Conservation (phyloP, 1,284 basidiomycete genomes). For the Inonotus hispidus region DNA sequence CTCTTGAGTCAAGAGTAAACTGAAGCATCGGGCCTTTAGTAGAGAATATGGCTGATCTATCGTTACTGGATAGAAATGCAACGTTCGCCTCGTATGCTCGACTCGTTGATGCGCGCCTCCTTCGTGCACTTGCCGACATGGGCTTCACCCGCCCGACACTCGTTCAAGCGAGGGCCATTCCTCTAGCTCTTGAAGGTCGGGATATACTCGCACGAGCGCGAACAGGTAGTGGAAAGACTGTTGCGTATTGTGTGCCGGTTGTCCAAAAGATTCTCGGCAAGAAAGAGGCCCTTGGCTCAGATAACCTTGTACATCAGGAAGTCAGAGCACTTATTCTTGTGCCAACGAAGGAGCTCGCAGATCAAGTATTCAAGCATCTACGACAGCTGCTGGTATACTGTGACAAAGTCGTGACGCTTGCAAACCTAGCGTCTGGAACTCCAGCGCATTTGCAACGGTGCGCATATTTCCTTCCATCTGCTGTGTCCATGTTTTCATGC, state of each 20-base stretch:
- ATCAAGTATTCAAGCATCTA: slow-evolving; percentile 81
- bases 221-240: slow-evolving; percentile 97
- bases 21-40: no score
- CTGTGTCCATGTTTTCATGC: neutral
- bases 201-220: slow-evolving; percentile 93
- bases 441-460: slow-evolving; percentile 77
- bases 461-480: slow-evolving; percentile 23
- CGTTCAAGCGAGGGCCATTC: slow-evolving; percentile 79
- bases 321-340: slow-evolving; percentile 88
- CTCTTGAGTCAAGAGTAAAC: no score
- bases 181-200: slow-evolving; percentile 81
- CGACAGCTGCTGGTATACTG: slow-evolving; percentile 67
- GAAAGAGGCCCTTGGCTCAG: slow-evolving; percentile 49
- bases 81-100: slow-evolving; percentile 67
- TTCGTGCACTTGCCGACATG: slow-evolving; percentile 75
- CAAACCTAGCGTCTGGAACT: slow-evolving; percentile 78
- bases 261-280: slow-evolving; percentile 84
- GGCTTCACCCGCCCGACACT: slow-evolving; percentile 81
- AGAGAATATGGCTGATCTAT: slow-evolving; percentile 32
- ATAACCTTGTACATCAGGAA: slow-evolving; percentile 42
- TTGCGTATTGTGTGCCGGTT: slow-evolving; percentile 90
- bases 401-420: slow-evolving; percentile 67
- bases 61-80: slow-evolving; percentile 45
- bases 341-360: slow-evolving; percentile 89
- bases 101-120: slow-evolving; percentile 69